Percentiles rank a stretch among this genome's conserved stretches.
phyloP scores from a whole-genome alignment of 352 stramenopile genomes.

The Phytophthora boehmeriae region DNA sequence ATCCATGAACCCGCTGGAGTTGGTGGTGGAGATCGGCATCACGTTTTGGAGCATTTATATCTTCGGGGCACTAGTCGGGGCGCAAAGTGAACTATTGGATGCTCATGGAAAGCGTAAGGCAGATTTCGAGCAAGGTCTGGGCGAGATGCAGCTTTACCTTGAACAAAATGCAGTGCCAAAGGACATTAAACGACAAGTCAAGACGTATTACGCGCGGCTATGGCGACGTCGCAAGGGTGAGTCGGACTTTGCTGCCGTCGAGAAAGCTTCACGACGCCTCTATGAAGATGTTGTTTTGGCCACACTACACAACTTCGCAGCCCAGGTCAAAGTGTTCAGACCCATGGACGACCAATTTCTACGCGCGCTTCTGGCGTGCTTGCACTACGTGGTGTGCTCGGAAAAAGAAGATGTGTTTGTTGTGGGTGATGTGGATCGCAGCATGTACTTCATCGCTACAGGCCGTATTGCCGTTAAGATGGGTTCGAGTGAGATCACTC shows the following conservation, averaged over 20 bases:
- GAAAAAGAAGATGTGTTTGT: slow-evolving; percentile 74
- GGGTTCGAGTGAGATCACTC: slow-evolving; percentile 46
- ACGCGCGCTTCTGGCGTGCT: slow-evolving; percentile 52
- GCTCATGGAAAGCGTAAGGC: slow-evolving; percentile 50
- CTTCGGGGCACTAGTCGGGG: slow-evolving; percentile 66
- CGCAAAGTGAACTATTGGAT: slow-evolving; percentile 59
- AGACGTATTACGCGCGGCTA: slow-evolving; percentile 72
- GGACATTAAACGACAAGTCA: slow-evolving; percentile 67
- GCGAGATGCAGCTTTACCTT: slow-evolving; percentile 73
- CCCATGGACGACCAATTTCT: slow-evolving; percentile 67
- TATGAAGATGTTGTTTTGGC: slow-evolving; percentile 68
- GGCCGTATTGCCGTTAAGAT: slow-evolving; percentile 69
- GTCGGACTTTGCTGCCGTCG: slow-evolving; percentile 57
- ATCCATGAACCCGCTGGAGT: slow-evolving; percentile 68
- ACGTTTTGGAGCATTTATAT: slow-evolving; percentile 77
- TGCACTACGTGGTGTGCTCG: slow-evolving; percentile 70
- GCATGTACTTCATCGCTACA: slow-evolving; percentile 80
- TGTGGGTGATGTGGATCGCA: slow-evolving; percentile 73
- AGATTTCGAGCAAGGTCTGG: slow-evolving; percentile 68
- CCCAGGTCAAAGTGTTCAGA: slow-evolving; percentile 55
- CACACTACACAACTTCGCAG: slow-evolving; percentile 51
- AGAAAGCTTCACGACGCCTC: slow-evolving; percentile 48
- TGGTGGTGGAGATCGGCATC: slow-evolving; percentile 60
- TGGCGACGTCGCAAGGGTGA: slow-evolving; percentile 61
- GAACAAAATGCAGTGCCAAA: slow-evolving; percentile 74